Evolutionary conservation across 2,329 filamentous ascomycete species (phyloP).

Genomic region (Arthrobotrys sphaeroides): DNA sequence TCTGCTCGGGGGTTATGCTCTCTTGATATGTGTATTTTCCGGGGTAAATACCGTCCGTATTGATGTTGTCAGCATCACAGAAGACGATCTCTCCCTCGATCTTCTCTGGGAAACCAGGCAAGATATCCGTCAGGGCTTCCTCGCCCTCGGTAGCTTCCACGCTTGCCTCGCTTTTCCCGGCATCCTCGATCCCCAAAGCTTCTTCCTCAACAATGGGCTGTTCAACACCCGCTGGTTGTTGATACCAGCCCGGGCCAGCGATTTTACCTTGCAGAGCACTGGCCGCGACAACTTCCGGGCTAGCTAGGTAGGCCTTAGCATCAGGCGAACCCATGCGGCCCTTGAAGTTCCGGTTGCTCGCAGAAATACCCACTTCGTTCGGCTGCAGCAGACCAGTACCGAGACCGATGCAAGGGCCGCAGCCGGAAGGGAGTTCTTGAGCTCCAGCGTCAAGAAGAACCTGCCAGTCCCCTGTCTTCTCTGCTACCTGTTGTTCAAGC

Average conservation of each 20-base stretch:
- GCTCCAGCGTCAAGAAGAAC: conserved; percentile 82
- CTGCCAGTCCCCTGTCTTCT: conserved; percentile 87
- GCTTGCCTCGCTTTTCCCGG: too few species aligned
- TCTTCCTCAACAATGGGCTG: too few species aligned
- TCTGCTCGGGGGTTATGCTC: conserved; percentile 75
- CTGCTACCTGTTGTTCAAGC: conserved; percentile 78
- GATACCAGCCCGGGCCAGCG: conserved; percentile 80
- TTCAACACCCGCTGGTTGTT: too few species aligned
- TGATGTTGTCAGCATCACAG: conserved; percentile 84
- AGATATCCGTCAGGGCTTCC: conserved; percentile 72
- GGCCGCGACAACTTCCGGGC: conserved; percentile 90
- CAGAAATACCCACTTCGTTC: conserved; percentile 86
- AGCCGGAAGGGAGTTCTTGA: conserved; percentile 74
- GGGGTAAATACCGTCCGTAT: conserved; percentile 92
- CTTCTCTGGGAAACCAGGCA: conserved; percentile 85
- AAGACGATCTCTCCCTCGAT: conserved; percentile 88
- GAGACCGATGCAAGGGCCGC: conserved; percentile 86
- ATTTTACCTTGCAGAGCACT: conserved; percentile 80
- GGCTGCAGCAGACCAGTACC: conserved; percentile 80
- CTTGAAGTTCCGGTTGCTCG: conserved; percentile 89
- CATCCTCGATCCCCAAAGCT: too few species aligned
- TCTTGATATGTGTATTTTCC: conserved; percentile 95
- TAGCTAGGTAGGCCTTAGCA: conserved; percentile 85
- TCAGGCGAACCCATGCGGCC: conserved; percentile 85
- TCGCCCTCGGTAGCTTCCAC: too few species aligned